Conservation (phyloP, 768 basidiomycete genomes). For the Hygrophoropsis aurantiaca region DNA sequence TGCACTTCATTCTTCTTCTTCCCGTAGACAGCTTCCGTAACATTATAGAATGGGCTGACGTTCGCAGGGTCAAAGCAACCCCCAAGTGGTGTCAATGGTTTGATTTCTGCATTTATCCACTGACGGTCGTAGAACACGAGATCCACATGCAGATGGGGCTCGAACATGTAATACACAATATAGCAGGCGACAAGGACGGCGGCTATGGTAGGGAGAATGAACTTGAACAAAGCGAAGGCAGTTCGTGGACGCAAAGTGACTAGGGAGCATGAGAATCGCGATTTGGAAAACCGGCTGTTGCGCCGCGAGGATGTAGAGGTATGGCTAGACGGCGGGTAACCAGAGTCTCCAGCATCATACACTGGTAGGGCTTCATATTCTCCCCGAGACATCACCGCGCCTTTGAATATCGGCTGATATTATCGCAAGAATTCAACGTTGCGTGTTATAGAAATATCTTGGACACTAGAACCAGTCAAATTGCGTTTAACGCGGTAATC, state of each 20-base stretch:
- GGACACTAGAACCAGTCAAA: no score
- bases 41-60: constrained; percentile 66
- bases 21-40: constrained; percentile 61
- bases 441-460: background rate
- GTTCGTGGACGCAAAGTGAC: constrained; percentile 30
- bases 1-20: constrained; percentile 72
- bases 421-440: background rate
- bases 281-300: background rate
- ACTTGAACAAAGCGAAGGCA: constrained; percentile 41
- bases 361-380: constrained; percentile 5
- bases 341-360: background rate
- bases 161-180: constrained; percentile 56
- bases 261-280: background rate
- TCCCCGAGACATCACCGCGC: constrained; percentile 2
- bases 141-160: constrained; percentile 75
- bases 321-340: background rate
- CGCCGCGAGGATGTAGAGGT: background rate
- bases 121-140: constrained; percentile 71
- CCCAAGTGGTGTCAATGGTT: constrained; percentile 58
- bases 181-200: constrained; percentile 37
- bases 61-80: constrained; percentile 72
- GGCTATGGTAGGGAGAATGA: constrained; percentile 35
- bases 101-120: constrained; percentile 75
- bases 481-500: no score
- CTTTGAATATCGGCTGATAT: background rate